A percentile compares a stretch with the other conserved stretches of the same genome.
These are phyloP conservation scores for Colletotrichum coccodes DNA, from an alignment of 2,329 filamentous ascomycete genomes.

Conservation along the genomic window DNA sequence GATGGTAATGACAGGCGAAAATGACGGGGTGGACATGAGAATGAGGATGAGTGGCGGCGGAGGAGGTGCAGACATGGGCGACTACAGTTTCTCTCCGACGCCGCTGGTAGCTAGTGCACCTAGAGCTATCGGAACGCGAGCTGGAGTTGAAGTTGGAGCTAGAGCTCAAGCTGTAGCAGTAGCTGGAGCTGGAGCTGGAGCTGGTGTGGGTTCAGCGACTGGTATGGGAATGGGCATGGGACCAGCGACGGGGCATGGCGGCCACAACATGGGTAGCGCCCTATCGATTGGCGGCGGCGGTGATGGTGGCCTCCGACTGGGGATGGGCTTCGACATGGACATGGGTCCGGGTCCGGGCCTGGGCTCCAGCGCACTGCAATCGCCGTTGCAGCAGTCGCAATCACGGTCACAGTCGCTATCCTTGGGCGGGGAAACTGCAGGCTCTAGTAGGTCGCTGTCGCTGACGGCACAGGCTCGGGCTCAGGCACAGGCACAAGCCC, in stretches of 20 bases:
- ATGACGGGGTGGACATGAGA: not conserved
- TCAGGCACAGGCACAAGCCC: slow-evolving; percentile 15
- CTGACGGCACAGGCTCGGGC: slow-evolving; percentile 22
- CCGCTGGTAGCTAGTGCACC: not conserved
- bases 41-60: not conserved
- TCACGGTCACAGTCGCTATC: slow-evolving; percentile 15
- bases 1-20: not conserved
- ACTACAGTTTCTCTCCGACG: slow-evolving; percentile 14
- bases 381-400: slow-evolving; percentile 30
- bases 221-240: slow-evolving; percentile 4
- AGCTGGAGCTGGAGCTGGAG: not conserved
- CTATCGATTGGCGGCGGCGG: not conserved
- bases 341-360: not conserved
- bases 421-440: slow-evolving; percentile 17
- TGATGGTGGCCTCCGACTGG: not conserved
- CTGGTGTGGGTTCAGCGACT: not conserved
- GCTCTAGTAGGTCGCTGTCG: not conserved
- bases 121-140: too few relatives aligned
- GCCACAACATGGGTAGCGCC: slow-evolving; percentile 7
- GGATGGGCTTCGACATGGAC: slow-evolving; percentile 1
- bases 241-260: not conserved
- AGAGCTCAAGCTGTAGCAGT: not conserved
- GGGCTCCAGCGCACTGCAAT: not conserved
- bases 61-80: not conserved
- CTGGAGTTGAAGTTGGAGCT: not conserved